These are phyloP conservation scores for Schoenoplectus triqueter DNA, from an alignment of 202 grass and related monocot species.

Conservation along the genomic window DNA sequence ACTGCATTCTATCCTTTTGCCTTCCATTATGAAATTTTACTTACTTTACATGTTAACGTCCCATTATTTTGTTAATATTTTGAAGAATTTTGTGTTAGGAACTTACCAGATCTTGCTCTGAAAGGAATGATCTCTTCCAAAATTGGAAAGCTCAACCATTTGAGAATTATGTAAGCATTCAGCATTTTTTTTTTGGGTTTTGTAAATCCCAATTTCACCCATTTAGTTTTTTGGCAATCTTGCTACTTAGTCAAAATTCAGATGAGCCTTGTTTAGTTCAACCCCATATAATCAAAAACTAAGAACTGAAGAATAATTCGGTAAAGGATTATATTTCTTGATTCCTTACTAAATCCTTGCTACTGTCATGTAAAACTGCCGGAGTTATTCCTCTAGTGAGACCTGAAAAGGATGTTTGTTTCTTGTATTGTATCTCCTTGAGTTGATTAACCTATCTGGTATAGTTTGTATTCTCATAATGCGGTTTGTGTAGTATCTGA, in stretches of 20 bases:
- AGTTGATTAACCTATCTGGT: constrained; percentile 31
- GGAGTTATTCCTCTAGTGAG: background rate
- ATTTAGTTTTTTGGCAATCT: constrained; percentile 2
- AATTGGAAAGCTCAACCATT: constrained; percentile 51
- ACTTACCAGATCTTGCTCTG: constrained; percentile 71
- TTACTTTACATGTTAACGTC: constrained; percentile 24
- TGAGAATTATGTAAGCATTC: constrained; percentile 68
- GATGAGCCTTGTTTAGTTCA: background rate
- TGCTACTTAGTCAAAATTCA: background rate
- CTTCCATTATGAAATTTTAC: background rate
- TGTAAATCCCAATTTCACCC: background rate
- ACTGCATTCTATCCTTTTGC: background rate
- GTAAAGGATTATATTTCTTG: background rate
- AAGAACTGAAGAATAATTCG: background rate
- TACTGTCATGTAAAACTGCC: background rate
- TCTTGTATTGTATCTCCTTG: background rate
- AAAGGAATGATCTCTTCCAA: constrained; percentile 55
- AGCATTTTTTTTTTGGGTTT: background rate
- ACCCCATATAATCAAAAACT: background rate
- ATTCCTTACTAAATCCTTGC: background rate
- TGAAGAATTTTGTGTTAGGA: constrained; percentile 52
- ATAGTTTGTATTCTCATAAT: background rate
- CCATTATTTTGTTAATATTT: constrained; percentile 30
- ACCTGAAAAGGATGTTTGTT: background rate
- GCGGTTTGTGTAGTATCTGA: background rate